Conservation (phyloP, 441 rosid species). For the Pelargonium fulgidum region DNA sequence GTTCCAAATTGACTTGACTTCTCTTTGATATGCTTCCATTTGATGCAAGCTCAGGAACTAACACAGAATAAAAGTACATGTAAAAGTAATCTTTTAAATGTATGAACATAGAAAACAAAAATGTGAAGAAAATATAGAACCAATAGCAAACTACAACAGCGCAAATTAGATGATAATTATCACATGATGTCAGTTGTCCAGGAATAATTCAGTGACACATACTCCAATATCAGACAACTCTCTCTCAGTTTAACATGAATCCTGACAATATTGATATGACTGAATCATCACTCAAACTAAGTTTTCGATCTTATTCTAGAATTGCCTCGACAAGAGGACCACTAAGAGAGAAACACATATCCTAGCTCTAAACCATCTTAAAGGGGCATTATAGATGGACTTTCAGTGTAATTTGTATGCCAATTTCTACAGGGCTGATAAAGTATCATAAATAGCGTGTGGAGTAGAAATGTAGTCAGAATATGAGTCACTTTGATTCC, state of each 20-base stretch:
- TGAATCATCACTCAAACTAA: not conserved
- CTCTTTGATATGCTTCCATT: not conserved
- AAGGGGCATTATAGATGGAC: not conserved
- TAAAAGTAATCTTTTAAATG: too few species aligned
- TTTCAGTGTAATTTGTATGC: not conserved
- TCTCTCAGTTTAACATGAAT: not conserved
- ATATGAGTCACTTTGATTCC: too few species aligned
- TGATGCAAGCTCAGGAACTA: not conserved
- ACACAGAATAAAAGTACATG: not conserved
- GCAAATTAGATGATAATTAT: not conserved
- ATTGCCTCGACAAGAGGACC: not conserved
- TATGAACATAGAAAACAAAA: too few species aligned
- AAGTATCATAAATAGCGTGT: too few species aligned
- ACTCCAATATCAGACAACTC: not conserved
- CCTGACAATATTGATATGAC: not conserved
- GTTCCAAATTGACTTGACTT: not conserved
- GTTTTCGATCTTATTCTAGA: not conserved
- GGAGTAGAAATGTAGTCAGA: too few species aligned
- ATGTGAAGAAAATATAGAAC: too few species aligned
- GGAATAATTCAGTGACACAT: not conserved
- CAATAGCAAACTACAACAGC: not conserved
- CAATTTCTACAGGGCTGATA: not conserved
- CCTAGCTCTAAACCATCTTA: not conserved
- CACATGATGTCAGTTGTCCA: not conserved
- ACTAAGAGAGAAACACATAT: not conserved